Conservation (phyloP, 164 flowering plant species). For the Aristolochia californica region DNA sequence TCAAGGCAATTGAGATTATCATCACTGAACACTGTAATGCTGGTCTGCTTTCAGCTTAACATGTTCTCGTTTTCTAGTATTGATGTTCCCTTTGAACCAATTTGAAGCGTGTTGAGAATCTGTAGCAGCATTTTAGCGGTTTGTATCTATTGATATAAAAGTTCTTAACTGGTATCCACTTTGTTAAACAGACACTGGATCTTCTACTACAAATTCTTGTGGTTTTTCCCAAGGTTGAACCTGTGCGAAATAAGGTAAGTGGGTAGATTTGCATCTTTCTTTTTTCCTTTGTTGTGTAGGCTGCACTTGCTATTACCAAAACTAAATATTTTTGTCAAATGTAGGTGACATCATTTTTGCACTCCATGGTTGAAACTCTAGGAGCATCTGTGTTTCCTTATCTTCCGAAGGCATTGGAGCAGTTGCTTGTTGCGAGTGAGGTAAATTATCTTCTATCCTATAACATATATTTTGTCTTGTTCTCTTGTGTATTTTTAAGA, state of each 20-base stretch:
- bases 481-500: not conserved
- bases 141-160: too few species aligned
- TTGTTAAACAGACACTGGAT: constrained; percentile 62
- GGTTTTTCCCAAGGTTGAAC: constrained; percentile 71
- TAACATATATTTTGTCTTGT: not conserved
- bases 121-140: too few species aligned
- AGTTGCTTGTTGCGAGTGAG: constrained; percentile 84
- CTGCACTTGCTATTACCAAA: too few species aligned
- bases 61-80: too few species aligned
- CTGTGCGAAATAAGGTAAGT: constrained; percentile 72
- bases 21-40: too few species aligned
- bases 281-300: not conserved
- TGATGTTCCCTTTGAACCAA: too few species aligned
- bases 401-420: constrained; percentile 89
- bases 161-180: too few species aligned
- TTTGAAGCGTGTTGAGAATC: too few species aligned
- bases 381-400: constrained; percentile 83
- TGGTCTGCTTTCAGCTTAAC: too few species aligned
- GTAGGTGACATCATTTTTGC: constrained; percentile 88
- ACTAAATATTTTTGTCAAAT: constrained; percentile 5
- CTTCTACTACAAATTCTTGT: constrained; percentile 78
- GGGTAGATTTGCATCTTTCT: not conserved
- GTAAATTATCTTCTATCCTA: constrained; percentile 18
- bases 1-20: too few species aligned
- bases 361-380: constrained; percentile 94